These are phyloP conservation scores for Aspergillus pseudotamarii DNA, from an alignment of 2,329 filamentous ascomycete species.

Conservation along the genomic window DNA sequence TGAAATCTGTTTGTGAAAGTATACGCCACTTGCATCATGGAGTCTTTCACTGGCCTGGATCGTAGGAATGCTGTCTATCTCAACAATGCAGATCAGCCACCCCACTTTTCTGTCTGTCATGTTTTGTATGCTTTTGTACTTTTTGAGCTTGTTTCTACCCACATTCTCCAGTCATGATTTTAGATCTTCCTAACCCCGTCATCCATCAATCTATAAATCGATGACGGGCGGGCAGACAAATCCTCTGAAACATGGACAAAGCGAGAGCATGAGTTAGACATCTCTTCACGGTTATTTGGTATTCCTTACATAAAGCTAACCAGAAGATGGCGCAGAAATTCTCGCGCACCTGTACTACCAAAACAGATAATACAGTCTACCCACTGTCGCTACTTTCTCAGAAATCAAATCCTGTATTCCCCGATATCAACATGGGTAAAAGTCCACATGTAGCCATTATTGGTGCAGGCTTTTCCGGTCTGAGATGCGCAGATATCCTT, in stretches of 20 bases:
- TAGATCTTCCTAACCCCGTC: too few species aligned
- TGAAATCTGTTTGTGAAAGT: background rate
- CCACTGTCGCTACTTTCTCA: background rate
- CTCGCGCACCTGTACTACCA: too few species aligned
- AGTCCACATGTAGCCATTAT: conserved; percentile 59
- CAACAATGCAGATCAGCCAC: background rate
- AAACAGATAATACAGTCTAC: background rate
- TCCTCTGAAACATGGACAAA: too few species aligned
- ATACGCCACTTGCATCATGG: background rate
- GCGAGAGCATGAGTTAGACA: too few species aligned
- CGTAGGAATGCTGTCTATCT: background rate
- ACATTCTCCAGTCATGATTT: too few species aligned
- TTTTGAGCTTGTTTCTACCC: background rate
- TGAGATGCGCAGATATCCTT: conserved; percentile 62
- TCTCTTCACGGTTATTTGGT: too few species aligned
- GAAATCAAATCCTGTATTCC: background rate
- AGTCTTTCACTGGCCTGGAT: background rate
- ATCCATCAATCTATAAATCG: too few species aligned
- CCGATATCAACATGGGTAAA: conserved; percentile 33
- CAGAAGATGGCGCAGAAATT: too few species aligned
- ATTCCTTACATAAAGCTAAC: too few species aligned
- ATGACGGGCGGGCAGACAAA: too few species aligned
- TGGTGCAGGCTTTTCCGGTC: conserved; percentile 62
- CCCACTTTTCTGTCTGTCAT: background rate
- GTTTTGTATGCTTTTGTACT: background rate